phyloP scores from a whole-genome alignment of 805 yeast genomes.

The Starmerella davenportii region DNA sequence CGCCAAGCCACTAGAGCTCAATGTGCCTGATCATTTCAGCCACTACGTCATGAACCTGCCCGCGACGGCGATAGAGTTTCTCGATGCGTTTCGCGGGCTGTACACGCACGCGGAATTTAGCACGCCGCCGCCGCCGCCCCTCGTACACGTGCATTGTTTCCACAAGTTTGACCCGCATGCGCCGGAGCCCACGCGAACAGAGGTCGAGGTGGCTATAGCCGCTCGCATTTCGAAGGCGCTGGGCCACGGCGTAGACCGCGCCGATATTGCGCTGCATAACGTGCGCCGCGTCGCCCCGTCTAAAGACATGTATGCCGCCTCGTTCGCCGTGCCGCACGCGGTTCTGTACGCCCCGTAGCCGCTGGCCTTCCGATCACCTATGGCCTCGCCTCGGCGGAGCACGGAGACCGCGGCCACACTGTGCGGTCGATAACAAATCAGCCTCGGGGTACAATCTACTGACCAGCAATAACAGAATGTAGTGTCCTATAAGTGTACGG shows the following conservation, averaged over 20 bases:
- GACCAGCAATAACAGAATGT: neutral
- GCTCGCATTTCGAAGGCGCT: constrained; percentile 32
- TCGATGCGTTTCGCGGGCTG: constrained; percentile 61
- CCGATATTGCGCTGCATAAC: constrained; percentile 45
- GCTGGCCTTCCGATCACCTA: too few relatives aligned
- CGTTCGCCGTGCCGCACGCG: constrained; percentile 40
- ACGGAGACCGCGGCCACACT: too few relatives aligned
- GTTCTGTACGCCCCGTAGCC: constrained; percentile 23
- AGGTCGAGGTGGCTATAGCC: constrained; percentile 48
- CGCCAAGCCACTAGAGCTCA: constrained; percentile 3
- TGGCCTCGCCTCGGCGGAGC: too few relatives aligned
- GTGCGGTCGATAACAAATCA: too few relatives aligned
- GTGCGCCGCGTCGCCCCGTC: constrained; percentile 95
- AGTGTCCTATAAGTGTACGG: too few relatives aligned
- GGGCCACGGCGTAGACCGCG: constrained; percentile 29
- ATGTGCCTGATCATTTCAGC: constrained; percentile 35
- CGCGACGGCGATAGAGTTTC: constrained; percentile 71
- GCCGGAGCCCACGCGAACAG: constrained; percentile 53
- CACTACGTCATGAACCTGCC: constrained; percentile 94
- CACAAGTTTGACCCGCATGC: constrained; percentile 68
- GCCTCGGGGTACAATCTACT: too few relatives aligned
- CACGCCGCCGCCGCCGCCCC: constrained; percentile 45
- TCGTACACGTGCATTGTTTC: constrained; percentile 78
- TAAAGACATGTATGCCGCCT: constrained; percentile 84
- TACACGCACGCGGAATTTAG: constrained; percentile 27